Evolutionary conservation across 345 rosid species (phyloP), one percentile per base, ranked within the genome.

Genomic region (Toxicodendron radicans): DNA sequence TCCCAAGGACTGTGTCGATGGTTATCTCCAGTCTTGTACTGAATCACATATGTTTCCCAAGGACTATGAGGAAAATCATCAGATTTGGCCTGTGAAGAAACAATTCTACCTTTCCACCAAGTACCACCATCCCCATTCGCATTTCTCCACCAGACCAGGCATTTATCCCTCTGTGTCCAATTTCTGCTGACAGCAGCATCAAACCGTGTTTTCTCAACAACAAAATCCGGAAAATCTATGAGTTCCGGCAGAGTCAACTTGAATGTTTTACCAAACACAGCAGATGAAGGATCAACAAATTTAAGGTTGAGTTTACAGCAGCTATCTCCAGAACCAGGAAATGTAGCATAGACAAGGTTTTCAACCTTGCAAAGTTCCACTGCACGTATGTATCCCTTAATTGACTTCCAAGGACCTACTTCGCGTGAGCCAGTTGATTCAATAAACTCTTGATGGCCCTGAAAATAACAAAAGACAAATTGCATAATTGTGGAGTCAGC

Each of bases 291-390:
- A 85, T 90, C 96, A 45, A 86, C 67, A 79, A 91, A 93, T 84
- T 76, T 85, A 35, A 95, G 97, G n/a, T 82, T 89, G 83, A 95
- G 78, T 86, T 93, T 91, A 76, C 99, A 95, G 86, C 99, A 92
- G 87, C 95, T 78, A 46, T 95, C 99, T 30, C 99, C 99, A 73
- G 98, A 91, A 82, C 97, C 98, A 6, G 97, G 88, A 78, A 85
- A 78, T 27, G 92, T 81, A 59, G 91, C 87, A 78, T 95, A 95
- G 75, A 84, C 82, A 46, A 93, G 93, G 71, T 71, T 79, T 78
- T 84, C 95, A 68, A 93, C 86, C 81, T 82, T 91, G 85, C 99
- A 95, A 68, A 83, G 79, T 81, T 91, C 98, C 43, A 86, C 97
- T 6, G 93, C 90, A 79, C 86, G 84, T 24, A 95, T 76, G 80